A percentile compares a stretch with the other conserved stretches of the same genome.
phyloP scores from a whole-genome alignment of 768 basidiomycete species.

The Rhizopogon vulgaris region DNA sequence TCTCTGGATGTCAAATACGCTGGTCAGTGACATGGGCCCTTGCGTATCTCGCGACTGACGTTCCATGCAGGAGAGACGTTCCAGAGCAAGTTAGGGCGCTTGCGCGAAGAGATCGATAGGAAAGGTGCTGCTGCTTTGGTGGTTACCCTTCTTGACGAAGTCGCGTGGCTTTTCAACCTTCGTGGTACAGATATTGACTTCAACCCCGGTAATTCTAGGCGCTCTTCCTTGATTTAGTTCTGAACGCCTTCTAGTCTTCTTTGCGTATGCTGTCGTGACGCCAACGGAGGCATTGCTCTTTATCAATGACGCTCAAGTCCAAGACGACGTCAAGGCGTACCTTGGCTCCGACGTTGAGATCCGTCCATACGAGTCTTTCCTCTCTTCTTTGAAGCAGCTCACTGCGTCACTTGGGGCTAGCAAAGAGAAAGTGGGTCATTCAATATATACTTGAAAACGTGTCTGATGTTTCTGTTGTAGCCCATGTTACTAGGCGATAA shows the following conservation, averaged over 20 bases:
- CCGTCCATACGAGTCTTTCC: slow-evolving; percentile 63
- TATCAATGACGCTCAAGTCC: slow-evolving; percentile 47
- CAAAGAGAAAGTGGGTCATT: slow-evolving; percentile 24
- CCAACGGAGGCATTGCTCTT: slow-evolving; percentile 55
- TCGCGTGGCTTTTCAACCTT: slow-evolving; percentile 92
- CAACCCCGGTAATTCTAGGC: slow-evolving; percentile 52
- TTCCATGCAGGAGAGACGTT: slow-evolving; percentile 47
- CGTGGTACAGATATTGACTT: slow-evolving; percentile 89
- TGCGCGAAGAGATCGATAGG: slow-evolving; percentile 64
- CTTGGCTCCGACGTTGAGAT: slow-evolving; percentile 62
- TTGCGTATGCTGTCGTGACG: slow-evolving; percentile 83
- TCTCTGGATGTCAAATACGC: slow-evolving; percentile 70
- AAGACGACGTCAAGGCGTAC: slow-evolving; percentile 33
- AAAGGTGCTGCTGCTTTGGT: slow-evolving; percentile 56
- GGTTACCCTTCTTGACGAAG: slow-evolving; percentile 87
- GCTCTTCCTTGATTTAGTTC: slow-evolving; percentile 1
- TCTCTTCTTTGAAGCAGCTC: slow-evolving; percentile 53
- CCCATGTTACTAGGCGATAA: slow-evolving; percentile 74
- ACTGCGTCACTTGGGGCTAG: slow-evolving; percentile 27
- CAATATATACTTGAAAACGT: slow-evolving; percentile 17
- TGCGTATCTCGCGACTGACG: neutral
- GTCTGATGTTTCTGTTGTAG: slow-evolving; percentile 24
- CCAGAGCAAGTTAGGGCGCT: slow-evolving; percentile 56
- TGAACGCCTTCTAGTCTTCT: slow-evolving; percentile 58
- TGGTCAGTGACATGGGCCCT: slow-evolving; percentile 31